These are phyloP conservation scores for Leccinum subgranulosum DNA, from an alignment of 768 basidiomycete species.

Conservation along the genomic window DNA sequence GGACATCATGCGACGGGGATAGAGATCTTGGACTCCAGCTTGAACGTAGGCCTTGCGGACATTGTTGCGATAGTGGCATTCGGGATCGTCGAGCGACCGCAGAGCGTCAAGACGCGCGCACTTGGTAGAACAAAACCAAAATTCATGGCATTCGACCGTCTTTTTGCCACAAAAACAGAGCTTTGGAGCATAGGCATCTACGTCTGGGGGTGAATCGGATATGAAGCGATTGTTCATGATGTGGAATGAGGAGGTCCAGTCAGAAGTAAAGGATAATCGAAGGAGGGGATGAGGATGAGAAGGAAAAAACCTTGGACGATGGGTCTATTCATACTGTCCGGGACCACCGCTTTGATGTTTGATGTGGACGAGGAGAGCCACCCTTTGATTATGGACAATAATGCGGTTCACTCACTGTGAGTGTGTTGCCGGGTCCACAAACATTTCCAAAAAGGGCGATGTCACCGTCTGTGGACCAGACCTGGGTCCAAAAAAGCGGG, in stretches of 20 bases:
- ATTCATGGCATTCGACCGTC: slow-evolving; percentile 25
- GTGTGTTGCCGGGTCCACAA: slow-evolving; percentile 1
- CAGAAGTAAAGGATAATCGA: no score
- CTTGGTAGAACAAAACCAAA: slow-evolving; percentile 26
- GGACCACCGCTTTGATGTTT: slow-evolving; percentile 7
- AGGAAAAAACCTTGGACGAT: not conserved
- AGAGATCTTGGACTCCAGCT: not conserved
- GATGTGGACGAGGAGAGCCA: slow-evolving; percentile 2
- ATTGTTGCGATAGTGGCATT: slow-evolving; percentile 26
- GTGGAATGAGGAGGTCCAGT: not conserved
- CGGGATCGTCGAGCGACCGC: slow-evolving; percentile 18
- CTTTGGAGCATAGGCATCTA: slow-evolving; percentile 13
- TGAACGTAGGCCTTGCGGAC: slow-evolving; percentile 14
- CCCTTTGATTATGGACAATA: slow-evolving; percentile 6
- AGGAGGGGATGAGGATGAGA: not conserved
- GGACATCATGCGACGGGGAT: slow-evolving; percentile 13
- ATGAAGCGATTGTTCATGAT: slow-evolving; percentile 1
- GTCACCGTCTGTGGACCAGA: slow-evolving; percentile 3
- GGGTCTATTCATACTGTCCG: slow-evolving; percentile 12
- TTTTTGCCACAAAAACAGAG: slow-evolving; percentile 26
- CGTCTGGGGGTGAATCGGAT: slow-evolving; percentile 1
- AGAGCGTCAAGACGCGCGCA: slow-evolving; percentile 30
- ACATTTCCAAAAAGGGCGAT: not conserved
- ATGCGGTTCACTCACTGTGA: not conserved
- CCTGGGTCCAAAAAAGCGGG: not conserved